Evolutionary conservation across 441 rosid species (phyloP).

Genomic region (Adansonia gregorii): DNA sequence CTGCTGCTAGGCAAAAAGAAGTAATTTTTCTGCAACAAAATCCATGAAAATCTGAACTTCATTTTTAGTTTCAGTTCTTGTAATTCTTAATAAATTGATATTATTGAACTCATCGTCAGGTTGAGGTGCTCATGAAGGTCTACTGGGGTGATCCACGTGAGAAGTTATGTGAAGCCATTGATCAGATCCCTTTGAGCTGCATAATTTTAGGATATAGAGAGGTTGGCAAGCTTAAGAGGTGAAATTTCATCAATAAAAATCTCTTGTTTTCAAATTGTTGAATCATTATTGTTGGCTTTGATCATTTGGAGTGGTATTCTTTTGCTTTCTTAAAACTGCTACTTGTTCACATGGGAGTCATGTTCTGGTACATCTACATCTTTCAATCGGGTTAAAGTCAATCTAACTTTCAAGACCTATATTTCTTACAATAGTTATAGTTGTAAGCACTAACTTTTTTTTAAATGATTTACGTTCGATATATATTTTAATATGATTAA

Average conservation of each 20-base stretch:
- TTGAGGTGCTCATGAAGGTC: slow-evolving; percentile 73
- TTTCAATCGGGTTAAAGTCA: background rate
- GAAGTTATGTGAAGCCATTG: slow-evolving; percentile 84
- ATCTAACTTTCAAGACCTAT: background rate
- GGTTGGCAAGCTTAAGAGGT: slow-evolving; percentile 89
- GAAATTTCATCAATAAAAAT: background rate
- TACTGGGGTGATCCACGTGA: slow-evolving; percentile 96
- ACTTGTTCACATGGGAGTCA: background rate
- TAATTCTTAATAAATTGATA: background rate
- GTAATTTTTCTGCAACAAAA: slow-evolving; percentile 33
- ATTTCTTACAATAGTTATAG: background rate
- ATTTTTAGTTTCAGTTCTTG: background rate
- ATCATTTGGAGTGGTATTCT: background rate
- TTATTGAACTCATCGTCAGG: slow-evolving; percentile 39
- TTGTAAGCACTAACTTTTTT: no score
- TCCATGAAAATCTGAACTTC: background rate
- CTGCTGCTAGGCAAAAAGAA: slow-evolving; percentile 59
- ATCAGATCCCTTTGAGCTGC: slow-evolving; percentile 69
- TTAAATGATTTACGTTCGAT: no score
- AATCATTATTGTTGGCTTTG: background rate
- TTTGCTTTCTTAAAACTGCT: background rate
- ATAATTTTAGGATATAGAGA: slow-evolving; percentile 88
- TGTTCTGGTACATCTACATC: background rate
- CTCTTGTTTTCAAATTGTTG: background rate
- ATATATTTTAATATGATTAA: no score